Evolutionary conservation across 768 basidiomycete genomes (phyloP).

Genomic region (Auricularia sp.): DNA sequence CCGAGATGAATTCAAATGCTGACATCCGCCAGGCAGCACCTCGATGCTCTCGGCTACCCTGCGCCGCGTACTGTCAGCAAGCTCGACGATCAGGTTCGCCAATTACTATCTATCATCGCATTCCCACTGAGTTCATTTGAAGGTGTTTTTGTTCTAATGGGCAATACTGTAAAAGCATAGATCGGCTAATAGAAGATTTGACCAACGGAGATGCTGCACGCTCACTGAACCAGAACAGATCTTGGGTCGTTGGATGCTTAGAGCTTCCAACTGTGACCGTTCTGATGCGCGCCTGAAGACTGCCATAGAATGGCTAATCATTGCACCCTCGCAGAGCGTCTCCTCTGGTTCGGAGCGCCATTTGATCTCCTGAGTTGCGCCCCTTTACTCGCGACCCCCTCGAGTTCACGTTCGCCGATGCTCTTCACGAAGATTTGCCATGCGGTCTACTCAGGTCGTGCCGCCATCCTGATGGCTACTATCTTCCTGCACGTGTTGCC

Average conservation of each 20-base stretch:
- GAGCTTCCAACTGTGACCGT: too few species aligned
- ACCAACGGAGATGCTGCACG: background rate
- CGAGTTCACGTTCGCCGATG: too few species aligned
- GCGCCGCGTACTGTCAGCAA: conserved; percentile 87
- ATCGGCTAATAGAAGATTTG: background rate
- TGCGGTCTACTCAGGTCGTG: too few species aligned
- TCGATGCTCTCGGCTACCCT: conserved; percentile 80
- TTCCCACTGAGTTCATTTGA: conserved; percentile 10
- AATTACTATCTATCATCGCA: background rate
- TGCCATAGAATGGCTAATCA: too few species aligned
- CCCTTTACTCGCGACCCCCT: too few species aligned
- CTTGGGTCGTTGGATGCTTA: too few species aligned
- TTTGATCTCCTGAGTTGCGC: too few species aligned
- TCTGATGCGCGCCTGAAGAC: too few species aligned
- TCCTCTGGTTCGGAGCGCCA: too few species aligned
- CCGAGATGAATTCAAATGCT: conserved; percentile 3
- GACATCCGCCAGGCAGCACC: conserved; percentile 57
- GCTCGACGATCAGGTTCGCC: conserved; percentile 68
- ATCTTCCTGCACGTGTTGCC: background rate
- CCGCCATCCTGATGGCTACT: background rate
- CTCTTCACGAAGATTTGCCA: too few species aligned
- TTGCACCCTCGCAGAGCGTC: too few species aligned
- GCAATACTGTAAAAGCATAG: background rate
- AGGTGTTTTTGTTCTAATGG: conserved; percentile 34
- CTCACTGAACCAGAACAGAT: too few species aligned